phyloP scores from a whole-genome alignment of 1,284 basidiomycete genomes.

The Fomitopsis betulina region DNA sequence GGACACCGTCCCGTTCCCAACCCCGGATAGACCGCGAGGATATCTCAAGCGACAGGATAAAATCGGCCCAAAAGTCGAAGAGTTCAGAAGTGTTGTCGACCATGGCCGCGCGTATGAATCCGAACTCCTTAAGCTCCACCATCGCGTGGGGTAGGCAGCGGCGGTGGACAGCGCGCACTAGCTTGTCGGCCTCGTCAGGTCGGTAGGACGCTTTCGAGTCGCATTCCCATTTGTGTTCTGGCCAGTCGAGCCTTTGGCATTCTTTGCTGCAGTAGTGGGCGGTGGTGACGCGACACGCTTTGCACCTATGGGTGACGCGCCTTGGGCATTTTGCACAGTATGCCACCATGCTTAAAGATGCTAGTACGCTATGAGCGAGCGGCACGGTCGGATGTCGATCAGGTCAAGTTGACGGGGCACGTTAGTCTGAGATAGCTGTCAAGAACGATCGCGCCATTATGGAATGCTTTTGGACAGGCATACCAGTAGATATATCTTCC shows the following conservation, averaged over 20 bases:
- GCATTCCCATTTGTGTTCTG: conserved; percentile 31
- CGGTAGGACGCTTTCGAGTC: conserved; percentile 16
- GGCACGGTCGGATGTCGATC: too few species aligned
- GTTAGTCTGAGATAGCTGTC: too few species aligned
- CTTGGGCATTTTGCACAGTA: not conserved
- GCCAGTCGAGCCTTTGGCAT: conserved; percentile 30
- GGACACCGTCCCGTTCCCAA: conserved; percentile 28
- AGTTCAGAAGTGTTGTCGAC: conserved; percentile 17
- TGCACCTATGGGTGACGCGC: not conserved
- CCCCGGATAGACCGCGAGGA: conserved; percentile 25
- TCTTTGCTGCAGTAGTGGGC: conserved; percentile 29
- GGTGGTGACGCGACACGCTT: not conserved
- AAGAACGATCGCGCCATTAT: too few species aligned
- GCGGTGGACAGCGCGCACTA: conserved; percentile 21
- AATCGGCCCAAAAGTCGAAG: conserved; percentile 29
- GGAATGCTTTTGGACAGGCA: too few species aligned
- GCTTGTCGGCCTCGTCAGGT: conserved; percentile 30
- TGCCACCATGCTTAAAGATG: not conserved
- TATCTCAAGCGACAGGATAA: conserved; percentile 20
- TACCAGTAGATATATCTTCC: too few species aligned
- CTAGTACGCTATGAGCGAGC: not conserved
- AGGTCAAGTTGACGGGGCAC: too few species aligned
- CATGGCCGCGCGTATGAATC: conserved; percentile 25
- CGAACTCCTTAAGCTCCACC: conserved; percentile 32
- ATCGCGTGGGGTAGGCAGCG: conserved; percentile 26